Evolutionary conservation across 139 green algal genomes (phyloP), one percentile per base, ranked within the genome.

Genomic region (Tetradesmus lagerheimii): DNA sequence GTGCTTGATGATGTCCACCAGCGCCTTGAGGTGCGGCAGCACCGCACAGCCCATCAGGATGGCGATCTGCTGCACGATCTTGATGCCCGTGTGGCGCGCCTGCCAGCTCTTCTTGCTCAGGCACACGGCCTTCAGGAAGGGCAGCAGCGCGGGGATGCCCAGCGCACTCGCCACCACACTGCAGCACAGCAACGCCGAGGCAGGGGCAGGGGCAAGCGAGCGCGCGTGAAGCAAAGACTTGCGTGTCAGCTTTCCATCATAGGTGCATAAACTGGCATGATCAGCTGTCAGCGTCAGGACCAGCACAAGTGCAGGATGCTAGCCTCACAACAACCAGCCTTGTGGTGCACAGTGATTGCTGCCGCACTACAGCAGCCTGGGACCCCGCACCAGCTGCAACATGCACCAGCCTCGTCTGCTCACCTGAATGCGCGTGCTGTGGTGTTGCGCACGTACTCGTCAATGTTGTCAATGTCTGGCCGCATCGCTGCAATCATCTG

Each of bases 401-500:
- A 16, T 62, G 47, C 47, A 62, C 47, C 5, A 50, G 9, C 43
- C 6, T 9, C 47, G 12, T 18, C 47, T 62, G 8, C 83, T 62
- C 71, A 88, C 83, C 83, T 91, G 91, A 95, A 95, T 2, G 93
- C 93, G 29, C 93, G 93, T 25, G 98, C 98, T 0, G 98, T 99
- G 71, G 98, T 99, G 94, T 99, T 99, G 50, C 98, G 93, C 82
- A 99, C 98, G 83, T 99, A 99, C 96, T 99, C 98, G 91, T 99
- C 98, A 23, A 99, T 95, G 95, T 99, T 99, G 95, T 99, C 98
- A 39, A 99, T 99, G 91, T 99, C 98, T 25, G 98, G 98, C 15
- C 98, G 95, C 98, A 99, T 99, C 35, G 98, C 97, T 47, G 98
- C 97, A 92, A 99, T 99, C 97, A 99, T 99, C 80, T 97, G 97